A percentile compares a stretch with the other conserved stretches of the same genome.
phyloP scores from a whole-genome alignment of 2,329 filamentous ascomycete species.

The Bisporella sp. region DNA sequence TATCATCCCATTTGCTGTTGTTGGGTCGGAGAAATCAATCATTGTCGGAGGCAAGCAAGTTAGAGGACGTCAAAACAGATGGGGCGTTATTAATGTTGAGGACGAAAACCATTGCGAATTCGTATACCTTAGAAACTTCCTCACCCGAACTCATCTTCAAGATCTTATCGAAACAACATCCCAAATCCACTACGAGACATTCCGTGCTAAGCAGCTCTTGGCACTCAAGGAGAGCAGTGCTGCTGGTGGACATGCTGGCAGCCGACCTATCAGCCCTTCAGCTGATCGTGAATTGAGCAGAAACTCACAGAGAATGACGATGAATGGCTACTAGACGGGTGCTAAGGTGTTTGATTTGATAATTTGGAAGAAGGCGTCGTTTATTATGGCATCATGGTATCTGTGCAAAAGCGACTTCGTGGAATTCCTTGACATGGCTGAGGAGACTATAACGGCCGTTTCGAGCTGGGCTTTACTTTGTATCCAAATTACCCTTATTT shows the following conservation, averaged over 20 bases:
- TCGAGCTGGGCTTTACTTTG: slow-evolving; percentile 24
- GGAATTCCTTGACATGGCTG: slow-evolving; percentile 25
- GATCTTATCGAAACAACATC: slow-evolving; percentile 98
- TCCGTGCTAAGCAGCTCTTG: slow-evolving; percentile 97
- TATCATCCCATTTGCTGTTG: slow-evolving; percentile 94
- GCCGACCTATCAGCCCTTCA: slow-evolving; percentile 89
- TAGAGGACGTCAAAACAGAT: slow-evolving; percentile 95
- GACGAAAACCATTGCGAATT: slow-evolving; percentile 99
- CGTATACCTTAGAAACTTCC: slow-evolving; percentile 95
- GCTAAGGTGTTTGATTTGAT: slow-evolving; percentile 4
- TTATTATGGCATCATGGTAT: slow-evolving; percentile 25
- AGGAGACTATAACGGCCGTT: slow-evolving; percentile 22
- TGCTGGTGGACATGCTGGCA: slow-evolving; percentile 60
- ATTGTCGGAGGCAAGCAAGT: slow-evolving; percentile 97
- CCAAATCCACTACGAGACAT: slow-evolving; percentile 99
- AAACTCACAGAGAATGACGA: slow-evolving; percentile 93
- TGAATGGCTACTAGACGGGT: slow-evolving; percentile 85
- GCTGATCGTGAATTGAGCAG: slow-evolving; percentile 95
- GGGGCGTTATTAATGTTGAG: slow-evolving; percentile 99
- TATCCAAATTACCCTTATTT: slow-evolving; percentile 25
- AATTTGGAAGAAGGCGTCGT: slow-evolving; percentile 1
- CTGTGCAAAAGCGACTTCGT: slow-evolving; percentile 26
- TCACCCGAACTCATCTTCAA: slow-evolving; percentile 95
- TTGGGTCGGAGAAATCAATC: slow-evolving; percentile 96
- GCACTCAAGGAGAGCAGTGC: slow-evolving; percentile 97